Conservation (phyloP, 352 stramenopile genomes). For the Globisporangium barbulae region DNA sequence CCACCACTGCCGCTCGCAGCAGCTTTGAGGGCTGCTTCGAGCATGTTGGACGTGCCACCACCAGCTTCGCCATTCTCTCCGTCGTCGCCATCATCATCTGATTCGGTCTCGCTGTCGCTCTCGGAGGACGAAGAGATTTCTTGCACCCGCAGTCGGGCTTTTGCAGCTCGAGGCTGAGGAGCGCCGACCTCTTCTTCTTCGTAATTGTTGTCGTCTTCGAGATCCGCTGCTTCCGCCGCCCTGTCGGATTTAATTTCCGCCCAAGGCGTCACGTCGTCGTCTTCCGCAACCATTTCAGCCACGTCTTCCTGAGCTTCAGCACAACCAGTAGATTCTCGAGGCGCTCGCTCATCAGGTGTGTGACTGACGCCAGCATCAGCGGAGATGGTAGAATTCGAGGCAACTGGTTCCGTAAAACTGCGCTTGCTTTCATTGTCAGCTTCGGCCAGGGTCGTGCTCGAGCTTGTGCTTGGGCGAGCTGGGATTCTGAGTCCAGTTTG, state of each 20-base stretch:
- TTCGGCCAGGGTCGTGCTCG: not conserved
- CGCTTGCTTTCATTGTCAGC: not conserved
- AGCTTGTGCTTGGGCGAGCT: not conserved
- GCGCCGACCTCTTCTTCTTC: not conserved
- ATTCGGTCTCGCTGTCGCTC: slow-evolving; percentile 28
- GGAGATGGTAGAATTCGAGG: not conserved
- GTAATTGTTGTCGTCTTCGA: not conserved
- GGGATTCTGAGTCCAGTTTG: not conserved
- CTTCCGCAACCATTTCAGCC: not conserved
- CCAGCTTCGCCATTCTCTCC: slow-evolving; percentile 3
- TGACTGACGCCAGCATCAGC: not conserved
- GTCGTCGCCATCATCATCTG: slow-evolving; percentile 19
- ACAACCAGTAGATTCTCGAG: not conserved
- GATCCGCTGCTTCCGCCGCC: not conserved
- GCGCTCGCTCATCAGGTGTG: not conserved
- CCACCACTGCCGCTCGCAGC: slow-evolving; percentile 16
- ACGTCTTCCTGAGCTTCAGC: not conserved
- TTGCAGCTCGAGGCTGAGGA: not conserved
- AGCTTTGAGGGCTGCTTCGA: slow-evolving; percentile 59
- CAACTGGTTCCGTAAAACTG: not conserved
- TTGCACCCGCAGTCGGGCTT: slow-evolving; percentile 3
- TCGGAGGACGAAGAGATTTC: slow-evolving; percentile 29
- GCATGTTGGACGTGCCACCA: slow-evolving; percentile 29
- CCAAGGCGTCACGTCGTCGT: not conserved
- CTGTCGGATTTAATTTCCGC: not conserved